Evolutionary conservation across 2,329 filamentous ascomycete species (phyloP).

Genomic region (Fusarium foetens): DNA sequence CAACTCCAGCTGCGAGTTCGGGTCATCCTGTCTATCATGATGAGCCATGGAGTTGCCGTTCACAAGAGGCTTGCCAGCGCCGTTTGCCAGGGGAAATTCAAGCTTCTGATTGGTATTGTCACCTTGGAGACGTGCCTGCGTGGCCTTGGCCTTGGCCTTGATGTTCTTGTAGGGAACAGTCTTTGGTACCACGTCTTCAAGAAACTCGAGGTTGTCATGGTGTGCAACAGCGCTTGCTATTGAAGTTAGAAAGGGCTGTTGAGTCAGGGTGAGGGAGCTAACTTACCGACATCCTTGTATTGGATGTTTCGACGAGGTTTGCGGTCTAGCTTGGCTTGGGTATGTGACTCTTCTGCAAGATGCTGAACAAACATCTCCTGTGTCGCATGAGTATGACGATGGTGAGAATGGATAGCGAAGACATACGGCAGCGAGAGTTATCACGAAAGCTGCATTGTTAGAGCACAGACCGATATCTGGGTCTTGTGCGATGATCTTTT

Average conservation of each 20-base stretch:
- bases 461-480: slow-evolving; percentile 87
- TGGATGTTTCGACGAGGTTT: slow-evolving; percentile 95
- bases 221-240: slow-evolving; percentile 85
- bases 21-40: slow-evolving; percentile 52
- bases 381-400: slow-evolving; percentile 1
- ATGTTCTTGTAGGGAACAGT: slow-evolving; percentile 83
- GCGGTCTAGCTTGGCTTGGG: slow-evolving; percentile 87
- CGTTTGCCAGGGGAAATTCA: slow-evolving; percentile 38
- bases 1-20: slow-evolving; percentile 64
- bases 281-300: slow-evolving; percentile 88
- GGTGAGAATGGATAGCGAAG: background rate
- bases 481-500: slow-evolving; percentile 93
- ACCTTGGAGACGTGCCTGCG: slow-evolving; percentile 56
- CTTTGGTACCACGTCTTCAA: slow-evolving; percentile 89
- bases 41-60: slow-evolving; percentile 45
- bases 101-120: slow-evolving; percentile 52
- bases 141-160: slow-evolving; percentile 70
- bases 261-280: background rate
- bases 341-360: slow-evolving; percentile 84
- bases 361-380: slow-evolving; percentile 97
- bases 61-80: slow-evolving; percentile 44
- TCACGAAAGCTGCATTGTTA: slow-evolving; percentile 93
- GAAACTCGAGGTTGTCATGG: slow-evolving; percentile 94
- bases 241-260: slow-evolving; percentile 8
- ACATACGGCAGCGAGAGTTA: slow-evolving; percentile 85